phyloP scores from a whole-genome alignment of 441 rosid species.

The Syzygium malaccense region DNA sequence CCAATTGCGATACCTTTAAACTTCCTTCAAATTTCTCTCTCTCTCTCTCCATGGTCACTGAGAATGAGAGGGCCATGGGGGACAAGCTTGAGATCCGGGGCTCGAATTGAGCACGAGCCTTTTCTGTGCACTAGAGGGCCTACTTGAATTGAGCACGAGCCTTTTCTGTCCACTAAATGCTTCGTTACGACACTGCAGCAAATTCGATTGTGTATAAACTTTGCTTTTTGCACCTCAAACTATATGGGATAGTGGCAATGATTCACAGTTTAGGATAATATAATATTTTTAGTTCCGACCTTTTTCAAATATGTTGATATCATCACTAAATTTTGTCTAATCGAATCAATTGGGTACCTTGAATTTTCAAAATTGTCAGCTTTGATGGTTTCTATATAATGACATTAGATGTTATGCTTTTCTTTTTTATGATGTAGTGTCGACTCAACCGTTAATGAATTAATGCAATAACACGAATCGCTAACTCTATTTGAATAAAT shows the following conservation, averaged over 20 bases:
- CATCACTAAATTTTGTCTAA: not conserved
- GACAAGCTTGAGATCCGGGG: not conserved
- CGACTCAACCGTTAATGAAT: not conserved
- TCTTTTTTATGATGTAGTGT: not conserved
- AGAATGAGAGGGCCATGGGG: not conserved
- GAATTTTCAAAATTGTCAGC: not conserved
- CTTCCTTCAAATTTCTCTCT: not conserved
- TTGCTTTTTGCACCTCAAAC: not conserved
- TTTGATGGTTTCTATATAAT: not conserved
- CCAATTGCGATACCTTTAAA: not conserved
- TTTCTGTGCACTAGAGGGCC: not conserved
- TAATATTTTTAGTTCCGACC: not conserved
- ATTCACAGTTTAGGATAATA: not conserved
- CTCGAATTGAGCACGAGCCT: not conserved
- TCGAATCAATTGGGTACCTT: not conserved
- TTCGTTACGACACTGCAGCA: not conserved
- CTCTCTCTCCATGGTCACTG: not conserved
- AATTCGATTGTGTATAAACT: not conserved
- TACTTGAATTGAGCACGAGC: not conserved
- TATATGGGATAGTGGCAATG: not conserved
- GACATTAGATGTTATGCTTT: not conserved
- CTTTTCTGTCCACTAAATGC: not conserved
- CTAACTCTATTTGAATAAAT: too few relatives aligned
- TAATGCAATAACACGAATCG: too few relatives aligned
- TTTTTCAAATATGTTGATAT: not conserved